Evolutionary conservation across 768 basidiomycete species (phyloP).

Genomic region (Leccinum aurantiacum): DNA sequence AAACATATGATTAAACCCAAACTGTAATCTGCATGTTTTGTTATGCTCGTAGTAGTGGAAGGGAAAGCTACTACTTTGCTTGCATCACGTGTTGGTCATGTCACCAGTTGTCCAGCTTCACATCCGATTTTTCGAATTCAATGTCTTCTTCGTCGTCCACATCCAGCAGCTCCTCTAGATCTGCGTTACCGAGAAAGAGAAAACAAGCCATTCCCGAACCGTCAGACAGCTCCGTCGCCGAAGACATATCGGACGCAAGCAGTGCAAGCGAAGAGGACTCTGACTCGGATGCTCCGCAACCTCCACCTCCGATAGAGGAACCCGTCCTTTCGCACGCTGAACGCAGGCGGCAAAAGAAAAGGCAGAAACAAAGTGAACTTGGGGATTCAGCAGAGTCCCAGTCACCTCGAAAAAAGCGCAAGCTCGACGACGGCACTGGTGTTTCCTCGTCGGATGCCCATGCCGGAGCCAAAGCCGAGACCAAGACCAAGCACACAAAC

Average conservation of each 20-base stretch:
- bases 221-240: conserved; percentile 25
- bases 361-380: conserved; percentile 27
- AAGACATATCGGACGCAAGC: conserved; percentile 21
- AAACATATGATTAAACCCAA: conserved; percentile 50
- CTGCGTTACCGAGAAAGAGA: conserved; percentile 24
- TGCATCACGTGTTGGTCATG: conserved; percentile 11
- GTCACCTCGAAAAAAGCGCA: conserved; percentile 44
- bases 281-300: conserved; percentile 6
- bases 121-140: not conserved
- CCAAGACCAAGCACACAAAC: not conserved
- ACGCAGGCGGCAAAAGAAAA: conserved; percentile 60
- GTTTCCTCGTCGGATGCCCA: not conserved
- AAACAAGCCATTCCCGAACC: conserved; percentile 21
- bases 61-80: not conserved
- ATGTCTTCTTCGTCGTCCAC: conserved; percentile 27
- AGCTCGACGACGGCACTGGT: conserved; percentile 34
- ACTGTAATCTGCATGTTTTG: conserved; percentile 21
- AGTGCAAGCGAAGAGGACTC: conserved; percentile 10
- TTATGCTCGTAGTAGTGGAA: not conserved
- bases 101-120: not conserved
- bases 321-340: conserved; percentile 76
- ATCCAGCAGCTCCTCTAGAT: conserved; percentile 30
- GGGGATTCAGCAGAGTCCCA: not conserved
- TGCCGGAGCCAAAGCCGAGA: not conserved
- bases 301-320: conserved; percentile 5